Evolutionary conservation across 1,139 yeast genomes (phyloP).

Genomic region (Yamadazyma blattariae): DNA sequence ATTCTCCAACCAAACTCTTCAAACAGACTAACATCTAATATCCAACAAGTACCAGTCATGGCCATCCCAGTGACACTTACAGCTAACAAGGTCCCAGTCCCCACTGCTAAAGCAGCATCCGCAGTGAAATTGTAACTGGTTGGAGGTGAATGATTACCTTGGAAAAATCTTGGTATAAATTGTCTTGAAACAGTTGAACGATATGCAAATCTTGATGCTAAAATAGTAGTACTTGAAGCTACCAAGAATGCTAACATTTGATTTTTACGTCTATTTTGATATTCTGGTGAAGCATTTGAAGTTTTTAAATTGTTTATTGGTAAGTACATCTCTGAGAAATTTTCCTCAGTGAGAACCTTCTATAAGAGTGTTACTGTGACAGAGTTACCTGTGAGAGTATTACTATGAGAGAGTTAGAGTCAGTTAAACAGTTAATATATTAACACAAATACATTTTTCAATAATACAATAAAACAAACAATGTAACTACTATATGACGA

Average conservation of each 20-base stretch:
- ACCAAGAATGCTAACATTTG: constrained; percentile 75
- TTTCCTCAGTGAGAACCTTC: background rate
- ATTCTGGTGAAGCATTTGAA: constrained; percentile 38
- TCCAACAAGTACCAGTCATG: constrained; percentile 77
- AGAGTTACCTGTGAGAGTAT: too few relatives aligned
- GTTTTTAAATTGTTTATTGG: constrained; percentile 26
- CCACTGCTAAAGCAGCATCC: constrained; percentile 87
- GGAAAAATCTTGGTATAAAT: constrained; percentile 75
- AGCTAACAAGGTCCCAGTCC: constrained; percentile 76
- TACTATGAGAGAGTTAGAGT: background rate
- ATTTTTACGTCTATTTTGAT: constrained; percentile 56
- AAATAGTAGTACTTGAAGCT: constrained; percentile 68
- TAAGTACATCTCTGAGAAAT: constrained; percentile 4
- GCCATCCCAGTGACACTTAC: constrained; percentile 71
- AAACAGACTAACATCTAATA: constrained; percentile 64
- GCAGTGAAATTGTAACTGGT: constrained; percentile 66
- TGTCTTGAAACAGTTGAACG: constrained; percentile 71
- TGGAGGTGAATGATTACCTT: constrained; percentile 86
- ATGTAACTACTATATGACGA: too few relatives aligned
- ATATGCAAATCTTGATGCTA: constrained; percentile 72
- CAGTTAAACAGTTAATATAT: background rate
- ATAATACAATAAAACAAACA: constrained; percentile 6
- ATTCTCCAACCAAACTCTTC: constrained; percentile 71
- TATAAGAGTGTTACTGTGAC: too few relatives aligned
- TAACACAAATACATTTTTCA: constrained; percentile 4